Base-by-base conservation (phyloP, 768 basidiomycete species). In the Arthromyces matolae region DNA sequence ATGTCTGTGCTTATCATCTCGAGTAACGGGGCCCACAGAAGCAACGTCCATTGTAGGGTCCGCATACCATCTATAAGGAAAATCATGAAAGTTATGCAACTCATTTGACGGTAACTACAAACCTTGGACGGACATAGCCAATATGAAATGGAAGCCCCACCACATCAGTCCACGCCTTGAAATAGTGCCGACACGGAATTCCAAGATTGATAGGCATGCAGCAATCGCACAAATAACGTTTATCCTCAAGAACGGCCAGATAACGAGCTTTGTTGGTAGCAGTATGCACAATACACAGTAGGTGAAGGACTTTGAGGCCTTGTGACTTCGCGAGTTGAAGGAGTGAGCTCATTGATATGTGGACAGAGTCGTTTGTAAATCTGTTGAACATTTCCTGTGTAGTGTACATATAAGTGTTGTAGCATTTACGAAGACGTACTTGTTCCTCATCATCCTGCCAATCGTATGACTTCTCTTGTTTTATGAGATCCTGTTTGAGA, bases 191-290 rank as follows among this genome's bases (percentile, higher is more conserved):
- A 33, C 63, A 67, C 2, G 57, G 60, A 8, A 65, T 49, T 7
- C 61, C 60, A n/a, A 60, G 49, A 45, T 61, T 65, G 23, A 50
- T 29, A 2, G 56, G 53, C 60, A 64, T 64, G 38, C 57, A 59
- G 41, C 61, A 66, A 37, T 65, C 60, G 54, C 65, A 66, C 8
- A 63, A 29, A 33, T 60, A 59, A 10, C 45, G 35, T 3, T 49
- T 45, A 27, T 59, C 56, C 3, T 47, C 27, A 3, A 67, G 45
- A 8, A 66, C 20, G 5, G 47, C 58, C 2, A 68, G 18, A 31
- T 59, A 46, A 40, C 66, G 64, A 7, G 51, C 42, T 1, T 50
- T 43, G 4, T 31, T 19, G 0, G 56, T 56, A 20, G 28, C 50
- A 13, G 19, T 45, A 22, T 60, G 56, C 0, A 37, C 56, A 19